Conservation (phyloP, 225 moss, liverwort and hornwort genomes). For the Lunularia cruciata region DNA sequence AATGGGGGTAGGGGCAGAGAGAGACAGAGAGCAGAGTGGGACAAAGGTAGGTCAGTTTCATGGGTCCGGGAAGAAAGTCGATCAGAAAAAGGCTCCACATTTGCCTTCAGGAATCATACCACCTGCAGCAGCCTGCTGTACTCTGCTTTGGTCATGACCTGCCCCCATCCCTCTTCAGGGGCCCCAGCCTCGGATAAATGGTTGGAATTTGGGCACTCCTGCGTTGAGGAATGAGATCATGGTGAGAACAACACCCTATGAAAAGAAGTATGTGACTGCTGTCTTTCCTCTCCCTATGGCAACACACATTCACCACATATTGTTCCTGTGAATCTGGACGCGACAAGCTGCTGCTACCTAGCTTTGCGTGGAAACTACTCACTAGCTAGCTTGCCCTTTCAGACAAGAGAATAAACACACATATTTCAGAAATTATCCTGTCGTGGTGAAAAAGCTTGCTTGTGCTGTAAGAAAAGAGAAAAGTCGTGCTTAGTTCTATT, state of each 20-base stretch:
- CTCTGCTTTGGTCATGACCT: too few relatives aligned
- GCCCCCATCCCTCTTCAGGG: too few relatives aligned
- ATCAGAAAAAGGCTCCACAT: too few relatives aligned
- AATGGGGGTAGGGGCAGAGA: too few relatives aligned
- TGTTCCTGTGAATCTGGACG: background rate
- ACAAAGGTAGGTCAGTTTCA: too few relatives aligned
- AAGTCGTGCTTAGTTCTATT: background rate
- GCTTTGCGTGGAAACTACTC: background rate
- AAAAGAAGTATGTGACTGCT: background rate
- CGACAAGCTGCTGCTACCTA: too few relatives aligned
- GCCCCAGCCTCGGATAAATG: too few relatives aligned
- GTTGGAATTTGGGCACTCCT: too few relatives aligned
- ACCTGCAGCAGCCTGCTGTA: too few relatives aligned
- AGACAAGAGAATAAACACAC: background rate
- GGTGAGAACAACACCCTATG: background rate
- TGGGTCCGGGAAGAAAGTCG: too few relatives aligned
- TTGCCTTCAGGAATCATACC: too few relatives aligned
- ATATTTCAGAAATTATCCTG: background rate
- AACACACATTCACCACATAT: background rate
- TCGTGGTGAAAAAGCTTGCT: background rate
- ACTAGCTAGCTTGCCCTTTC: background rate
- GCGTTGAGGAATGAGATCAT: background rate
- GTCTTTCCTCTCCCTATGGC: background rate
- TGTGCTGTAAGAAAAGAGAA: background rate
- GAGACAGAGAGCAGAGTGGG: too few relatives aligned